Percentiles rank a stretch among this genome's conserved stretches.
These are phyloP conservation scores for Clavispora santaluciae DNA, from an alignment of 805 yeast species.

Conservation along the genomic window DNA sequence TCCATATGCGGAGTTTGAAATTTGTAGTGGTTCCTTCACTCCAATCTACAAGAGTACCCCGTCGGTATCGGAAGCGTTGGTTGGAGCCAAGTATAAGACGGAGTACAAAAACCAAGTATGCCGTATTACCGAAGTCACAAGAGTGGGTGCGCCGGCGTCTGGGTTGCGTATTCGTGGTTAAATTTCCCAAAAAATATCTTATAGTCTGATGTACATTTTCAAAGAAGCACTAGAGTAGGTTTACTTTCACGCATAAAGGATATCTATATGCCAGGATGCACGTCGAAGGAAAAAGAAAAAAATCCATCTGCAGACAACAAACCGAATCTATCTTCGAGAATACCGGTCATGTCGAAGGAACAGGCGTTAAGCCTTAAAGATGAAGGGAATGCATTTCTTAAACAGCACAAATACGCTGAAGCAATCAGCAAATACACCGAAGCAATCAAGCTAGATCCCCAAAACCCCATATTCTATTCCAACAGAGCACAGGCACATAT, in stretches of 20 bases:
- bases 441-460: constrained; percentile 63
- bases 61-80: constrained; percentile 69
- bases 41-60: constrained; percentile 83
- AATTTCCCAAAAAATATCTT: background rate
- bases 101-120: constrained; percentile 77
- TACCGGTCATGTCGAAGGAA: constrained; percentile 15
- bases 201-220: background rate
- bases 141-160: constrained; percentile 87
- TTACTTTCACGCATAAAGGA: background rate
- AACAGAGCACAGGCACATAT: constrained; percentile 90
- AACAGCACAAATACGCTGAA: constrained; percentile 53
- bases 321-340: background rate
- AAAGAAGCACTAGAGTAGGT: background rate
- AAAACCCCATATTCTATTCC: constrained; percentile 63
- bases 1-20: constrained; percentile 83
- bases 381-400: constrained; percentile 70
- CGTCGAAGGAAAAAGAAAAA: background rate
- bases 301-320: background rate
- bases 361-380: constrained; percentile 53
- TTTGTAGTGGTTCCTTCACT: constrained; percentile 81
- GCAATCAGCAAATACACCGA: constrained; percentile 70
- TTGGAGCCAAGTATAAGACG: constrained; percentile 82
- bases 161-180: constrained; percentile 62
- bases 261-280: background rate
- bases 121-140: constrained; percentile 66